Evolutionary conservation across 345 rosid species (phyloP).

Genomic region (Excoecaria cochinchinensis): DNA sequence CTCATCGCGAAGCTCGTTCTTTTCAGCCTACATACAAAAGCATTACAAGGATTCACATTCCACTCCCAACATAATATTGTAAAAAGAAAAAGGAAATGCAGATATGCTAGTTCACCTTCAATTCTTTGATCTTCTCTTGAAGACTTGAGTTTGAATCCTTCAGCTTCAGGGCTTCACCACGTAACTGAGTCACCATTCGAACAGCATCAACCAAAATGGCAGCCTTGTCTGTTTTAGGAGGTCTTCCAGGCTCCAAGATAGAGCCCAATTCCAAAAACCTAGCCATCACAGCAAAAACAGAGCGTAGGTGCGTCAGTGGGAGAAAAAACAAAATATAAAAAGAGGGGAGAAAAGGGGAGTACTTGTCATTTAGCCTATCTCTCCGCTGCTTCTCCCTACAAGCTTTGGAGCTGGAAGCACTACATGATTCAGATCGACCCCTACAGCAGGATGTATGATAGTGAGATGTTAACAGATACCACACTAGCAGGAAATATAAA

Average conservation of each 20-base stretch:
- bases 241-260: constrained; percentile 79
- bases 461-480: neutral
- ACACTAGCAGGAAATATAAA: neutral
- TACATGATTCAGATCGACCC: constrained; percentile 42
- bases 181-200: constrained; percentile 71
- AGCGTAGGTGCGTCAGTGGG: constrained; percentile 11
- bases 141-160: constrained; percentile 77
- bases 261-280: constrained; percentile 84
- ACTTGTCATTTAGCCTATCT: constrained; percentile 81
- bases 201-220: constrained; percentile 84
- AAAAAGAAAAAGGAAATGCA: neutral
- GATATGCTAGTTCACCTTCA: constrained; percentile 54
- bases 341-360: constrained; percentile 17
- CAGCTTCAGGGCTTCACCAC: constrained; percentile 69
- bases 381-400: constrained; percentile 89
- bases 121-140: constrained; percentile 70
- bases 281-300: constrained; percentile 13
- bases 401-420: constrained; percentile 82
- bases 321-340: neutral
- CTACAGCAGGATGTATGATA: constrained; percentile 53
- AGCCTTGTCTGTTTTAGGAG: constrained; percentile 75
- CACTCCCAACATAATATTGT: neutral
- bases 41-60: neutral
- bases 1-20: constrained; percentile 88
- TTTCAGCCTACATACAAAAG: constrained; percentile 54